Evolutionary conservation across 768 basidiomycete genomes (phyloP).

Genomic region (Imleria badia): DNA sequence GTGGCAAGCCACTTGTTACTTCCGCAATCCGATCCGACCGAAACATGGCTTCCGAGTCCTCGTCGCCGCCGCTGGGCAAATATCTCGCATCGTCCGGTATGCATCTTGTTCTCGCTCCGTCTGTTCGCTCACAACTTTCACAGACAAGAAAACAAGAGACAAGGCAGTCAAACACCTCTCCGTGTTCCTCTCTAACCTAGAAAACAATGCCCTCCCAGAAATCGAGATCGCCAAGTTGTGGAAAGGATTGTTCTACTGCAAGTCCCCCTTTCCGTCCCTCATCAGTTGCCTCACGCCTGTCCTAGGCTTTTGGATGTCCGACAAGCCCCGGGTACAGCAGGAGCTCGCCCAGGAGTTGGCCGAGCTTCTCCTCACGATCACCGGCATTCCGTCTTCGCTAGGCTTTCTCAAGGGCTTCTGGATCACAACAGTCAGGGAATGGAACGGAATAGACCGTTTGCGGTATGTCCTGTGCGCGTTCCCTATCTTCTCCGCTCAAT

Average conservation of each 20-base stretch:
- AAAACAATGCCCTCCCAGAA: constrained; percentile 58
- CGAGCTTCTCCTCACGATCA: constrained; percentile 72
- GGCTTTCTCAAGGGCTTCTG: constrained; percentile 88
- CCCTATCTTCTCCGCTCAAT: neutral
- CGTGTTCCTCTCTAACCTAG: constrained; percentile 71
- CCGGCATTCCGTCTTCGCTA: constrained; percentile 55
- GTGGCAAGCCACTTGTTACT: too few relatives aligned
- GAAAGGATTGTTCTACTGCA: constrained; percentile 98
- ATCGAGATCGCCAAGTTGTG: constrained; percentile 88
- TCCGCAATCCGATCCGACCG: constrained; percentile 23
- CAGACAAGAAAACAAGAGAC: constrained; percentile 91
- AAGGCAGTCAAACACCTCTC: constrained; percentile 82
- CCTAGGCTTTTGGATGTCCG: constrained; percentile 98
- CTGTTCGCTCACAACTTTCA: neutral
- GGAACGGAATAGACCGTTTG: constrained; percentile 88
- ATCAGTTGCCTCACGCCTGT: neutral
- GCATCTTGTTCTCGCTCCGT: constrained; percentile 15
- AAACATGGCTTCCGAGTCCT: constrained; percentile 38
- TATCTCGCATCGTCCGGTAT: constrained; percentile 89
- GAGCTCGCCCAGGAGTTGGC: constrained; percentile 84
- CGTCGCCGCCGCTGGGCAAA: constrained; percentile 73
- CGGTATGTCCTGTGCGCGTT: constrained; percentile 50
- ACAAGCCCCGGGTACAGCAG: constrained; percentile 96
- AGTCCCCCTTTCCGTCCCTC: constrained; percentile 21
- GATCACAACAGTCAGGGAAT: constrained; percentile 87